Percentiles rank a stretch among this genome's conserved stretches.
phyloP scores from a whole-genome alignment of 2,329 filamentous ascomycete genomes.

The Thielaviopsis musarum region DNA sequence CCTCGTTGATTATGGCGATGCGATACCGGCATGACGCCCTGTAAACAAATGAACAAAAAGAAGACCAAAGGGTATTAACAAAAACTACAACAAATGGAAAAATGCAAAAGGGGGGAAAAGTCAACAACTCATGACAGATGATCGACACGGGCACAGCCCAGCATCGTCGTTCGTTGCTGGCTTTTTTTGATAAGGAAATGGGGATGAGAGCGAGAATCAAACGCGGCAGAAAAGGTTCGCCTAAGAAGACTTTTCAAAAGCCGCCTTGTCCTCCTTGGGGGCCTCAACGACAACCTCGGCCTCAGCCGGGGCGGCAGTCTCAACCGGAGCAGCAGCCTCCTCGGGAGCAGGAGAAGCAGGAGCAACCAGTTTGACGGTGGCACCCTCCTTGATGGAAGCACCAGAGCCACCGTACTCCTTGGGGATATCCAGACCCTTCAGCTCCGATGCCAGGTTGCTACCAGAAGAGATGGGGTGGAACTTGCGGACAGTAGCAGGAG shows the following conservation, averaged over 20 bases:
- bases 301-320: constrained; percentile 7
- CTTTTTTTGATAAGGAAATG: background rate
- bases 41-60: background rate
- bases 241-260: constrained; percentile 12
- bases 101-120: background rate
- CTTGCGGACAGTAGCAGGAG: constrained; percentile 58
- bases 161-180: too few species aligned
- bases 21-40: too few species aligned
- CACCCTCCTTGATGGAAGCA: constrained; percentile 23
- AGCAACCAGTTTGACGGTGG: constrained; percentile 18
- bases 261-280: constrained; percentile 11
- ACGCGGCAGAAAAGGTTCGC: constrained; percentile 12
- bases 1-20: too few species aligned
- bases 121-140: background rate
- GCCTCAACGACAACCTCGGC: background rate
- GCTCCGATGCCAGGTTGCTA: constrained; percentile 44
- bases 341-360: constrained; percentile 8
- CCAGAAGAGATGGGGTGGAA: constrained; percentile 67
- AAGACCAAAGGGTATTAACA: constrained; percentile 1
- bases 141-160: background rate
- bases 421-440: constrained; percentile 47
- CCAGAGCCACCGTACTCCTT: constrained; percentile 65
- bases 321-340: constrained; percentile 6
- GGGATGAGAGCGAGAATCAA: constrained; percentile 1
- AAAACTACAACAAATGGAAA: background rate